phyloP scores from a whole-genome alignment of 108 stramenopile genomes.

The Cyclotella baltica region DNA sequence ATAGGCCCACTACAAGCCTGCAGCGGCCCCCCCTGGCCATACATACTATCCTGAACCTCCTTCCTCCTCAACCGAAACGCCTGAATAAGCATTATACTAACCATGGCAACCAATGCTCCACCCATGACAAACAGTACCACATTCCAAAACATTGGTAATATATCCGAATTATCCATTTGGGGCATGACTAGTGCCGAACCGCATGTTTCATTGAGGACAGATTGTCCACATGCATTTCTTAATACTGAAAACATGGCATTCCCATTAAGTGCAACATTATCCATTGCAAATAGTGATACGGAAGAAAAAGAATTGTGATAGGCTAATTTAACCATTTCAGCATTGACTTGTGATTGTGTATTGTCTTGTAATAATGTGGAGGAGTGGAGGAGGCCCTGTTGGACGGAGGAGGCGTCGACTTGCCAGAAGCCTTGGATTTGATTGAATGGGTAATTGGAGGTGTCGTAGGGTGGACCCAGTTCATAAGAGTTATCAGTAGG shows the following conservation, averaged over 20 bases:
- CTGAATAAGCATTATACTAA: slow-evolving; percentile 34
- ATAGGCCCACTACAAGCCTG: slow-evolving; percentile 7
- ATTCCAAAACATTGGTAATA: slow-evolving; percentile 40
- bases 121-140: slow-evolving; percentile 35
- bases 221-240: slow-evolving; percentile 76
- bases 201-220: slow-evolving; percentile 36
- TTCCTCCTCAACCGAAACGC: slow-evolving; percentile 35
- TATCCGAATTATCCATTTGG: slow-evolving; percentile 24
- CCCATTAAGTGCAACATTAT: slow-evolving; percentile 75
- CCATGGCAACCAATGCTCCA: slow-evolving; percentile 33
- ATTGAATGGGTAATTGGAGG: slow-evolving; percentile 67
- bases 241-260: slow-evolving; percentile 77
- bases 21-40: not conserved
- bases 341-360: slow-evolving; percentile 66
- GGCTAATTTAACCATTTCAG: slow-evolving; percentile 60
- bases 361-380: slow-evolving; percentile 73
- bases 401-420: slow-evolving; percentile 62
- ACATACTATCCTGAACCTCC: slow-evolving; percentile 9
- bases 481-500: slow-evolving; percentile 53
- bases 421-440: slow-evolving; percentile 83
- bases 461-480: slow-evolving; percentile 67
- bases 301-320: slow-evolving; percentile 61
- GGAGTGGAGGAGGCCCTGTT: slow-evolving; percentile 59
- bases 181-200: slow-evolving; percentile 37
- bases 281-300: slow-evolving; percentile 57